A percentile compares a stretch with the other conserved stretches of the same genome.
Conservation (phyloP, 2,329 filamentous ascomycete species). For the Fusarium nurragi region DNA sequence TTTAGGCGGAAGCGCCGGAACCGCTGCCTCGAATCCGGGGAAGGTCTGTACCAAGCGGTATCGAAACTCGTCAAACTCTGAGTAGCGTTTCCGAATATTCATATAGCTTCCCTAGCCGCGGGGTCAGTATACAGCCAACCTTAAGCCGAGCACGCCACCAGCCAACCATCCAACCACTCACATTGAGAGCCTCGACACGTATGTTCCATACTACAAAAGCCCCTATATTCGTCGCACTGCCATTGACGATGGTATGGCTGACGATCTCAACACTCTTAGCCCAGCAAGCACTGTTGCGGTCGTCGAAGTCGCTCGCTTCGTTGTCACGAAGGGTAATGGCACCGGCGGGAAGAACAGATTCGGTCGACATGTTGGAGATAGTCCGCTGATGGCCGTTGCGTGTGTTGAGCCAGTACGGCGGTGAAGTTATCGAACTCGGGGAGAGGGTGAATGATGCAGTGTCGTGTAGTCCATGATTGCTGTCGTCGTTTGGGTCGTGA, state of each 20-base stretch:
- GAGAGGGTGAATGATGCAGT: conserved; percentile 42
- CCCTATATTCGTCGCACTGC: conserved; percentile 70
- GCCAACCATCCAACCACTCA: conserved; percentile 48
- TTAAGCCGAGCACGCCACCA: conserved; percentile 9
- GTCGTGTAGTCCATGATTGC: conserved; percentile 27
- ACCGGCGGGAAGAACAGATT: conserved; percentile 60
- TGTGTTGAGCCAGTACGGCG: conserved; percentile 57
- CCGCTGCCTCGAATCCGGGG: conserved; percentile 82
- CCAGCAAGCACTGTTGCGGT: conserved; percentile 69
- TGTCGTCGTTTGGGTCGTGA: conserved; percentile 20
- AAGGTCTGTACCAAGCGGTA: conserved; percentile 80
- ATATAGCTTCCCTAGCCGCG: conserved; percentile 65
- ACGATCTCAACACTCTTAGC: conserved; percentile 69
- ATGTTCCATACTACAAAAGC: conserved; percentile 97
- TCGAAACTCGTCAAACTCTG: conserved; percentile 89
- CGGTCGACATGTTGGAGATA: conserved; percentile 57
- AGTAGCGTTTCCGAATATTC: conserved; percentile 79
- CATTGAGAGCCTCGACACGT: conserved; percentile 83
- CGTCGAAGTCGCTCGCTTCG: conserved; percentile 61
- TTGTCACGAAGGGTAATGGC: conserved; percentile 72
- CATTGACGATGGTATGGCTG: conserved; percentile 66
- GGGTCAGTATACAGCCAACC: background rate
- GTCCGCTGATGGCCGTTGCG: conserved; percentile 49
- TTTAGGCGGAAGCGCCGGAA: conserved; percentile 91
- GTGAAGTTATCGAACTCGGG: conserved; percentile 48